Conservation (phyloP, 129 eudicot genomes). For the Tagetes erecta region DNA sequence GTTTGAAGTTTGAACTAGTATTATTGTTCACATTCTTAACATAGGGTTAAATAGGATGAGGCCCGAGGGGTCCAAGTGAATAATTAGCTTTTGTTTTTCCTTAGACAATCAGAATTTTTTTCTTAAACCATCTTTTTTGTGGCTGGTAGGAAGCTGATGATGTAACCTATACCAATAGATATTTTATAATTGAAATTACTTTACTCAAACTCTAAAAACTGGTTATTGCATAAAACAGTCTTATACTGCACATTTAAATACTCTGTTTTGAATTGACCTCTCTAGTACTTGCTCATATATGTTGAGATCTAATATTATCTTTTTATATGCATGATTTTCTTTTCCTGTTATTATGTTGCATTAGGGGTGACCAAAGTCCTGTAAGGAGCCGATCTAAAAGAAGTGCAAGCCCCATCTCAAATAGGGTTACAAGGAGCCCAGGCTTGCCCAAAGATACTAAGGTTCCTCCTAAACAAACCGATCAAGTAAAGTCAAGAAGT, state of each 20-base stretch:
- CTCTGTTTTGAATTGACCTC: background rate
- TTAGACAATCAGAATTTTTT: background rate
- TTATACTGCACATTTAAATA: background rate
- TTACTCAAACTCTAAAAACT: background rate
- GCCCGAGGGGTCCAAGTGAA: background rate
- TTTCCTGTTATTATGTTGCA: background rate
- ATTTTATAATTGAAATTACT: background rate
- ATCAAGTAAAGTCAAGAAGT: slow-evolving; percentile 29
- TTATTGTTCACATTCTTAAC: background rate
- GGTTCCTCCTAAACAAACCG: slow-evolving; percentile 23
- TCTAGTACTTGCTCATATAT: background rate
- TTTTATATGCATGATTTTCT: background rate
- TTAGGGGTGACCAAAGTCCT: slow-evolving; percentile 58
- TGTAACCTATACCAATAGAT: background rate
- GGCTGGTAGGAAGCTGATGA: background rate
- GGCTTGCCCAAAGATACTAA: slow-evolving; percentile 28
- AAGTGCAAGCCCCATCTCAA: slow-evolving; percentile 41
- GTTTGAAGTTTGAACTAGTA: background rate
- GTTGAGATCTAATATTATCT: background rate
- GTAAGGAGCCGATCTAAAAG: slow-evolving; percentile 30
- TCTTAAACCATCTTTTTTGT: background rate
- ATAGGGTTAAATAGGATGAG: background rate
- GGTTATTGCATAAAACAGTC: background rate
- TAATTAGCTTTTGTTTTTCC: background rate
- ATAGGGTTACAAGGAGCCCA: slow-evolving; percentile 33